These are phyloP conservation scores for Angomonas ambiguus DNA, from an alignment of 208 protist genomes.

Conservation along the genomic window DNA sequence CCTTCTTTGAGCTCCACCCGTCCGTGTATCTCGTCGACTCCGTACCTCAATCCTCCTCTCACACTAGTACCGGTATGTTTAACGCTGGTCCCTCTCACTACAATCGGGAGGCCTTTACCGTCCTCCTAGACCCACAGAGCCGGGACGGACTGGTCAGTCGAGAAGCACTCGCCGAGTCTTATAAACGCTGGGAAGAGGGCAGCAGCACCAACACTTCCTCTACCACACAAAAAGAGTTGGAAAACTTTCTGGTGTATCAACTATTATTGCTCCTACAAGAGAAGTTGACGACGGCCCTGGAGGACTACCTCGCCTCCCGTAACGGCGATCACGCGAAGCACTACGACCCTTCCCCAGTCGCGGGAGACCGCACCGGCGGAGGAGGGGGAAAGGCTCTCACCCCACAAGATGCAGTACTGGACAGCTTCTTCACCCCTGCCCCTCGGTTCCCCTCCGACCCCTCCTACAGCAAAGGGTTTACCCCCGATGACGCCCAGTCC, in stretches of 20 bases:
- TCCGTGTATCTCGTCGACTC: conserved; percentile 28
- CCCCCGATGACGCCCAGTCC: not conserved
- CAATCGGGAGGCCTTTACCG: not conserved
- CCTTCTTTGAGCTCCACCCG: conserved; percentile 21
- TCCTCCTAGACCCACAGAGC: not conserved
- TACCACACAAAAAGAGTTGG: not conserved
- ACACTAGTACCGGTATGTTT: no score
- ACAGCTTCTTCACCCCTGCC: no score
- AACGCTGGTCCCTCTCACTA: no score
- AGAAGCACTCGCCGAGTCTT: not conserved
- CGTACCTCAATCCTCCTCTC: no score
- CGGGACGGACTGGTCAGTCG: not conserved
- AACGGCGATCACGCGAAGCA: not conserved
- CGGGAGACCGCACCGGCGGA: no score
- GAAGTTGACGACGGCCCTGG: not conserved
- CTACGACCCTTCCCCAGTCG: no score
- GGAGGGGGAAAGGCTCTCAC: no score
- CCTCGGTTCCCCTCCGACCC: no score
- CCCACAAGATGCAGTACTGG: no score
- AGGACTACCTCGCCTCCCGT: not conserved
- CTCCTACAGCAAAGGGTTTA: no score
- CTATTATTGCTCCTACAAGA: not conserved
- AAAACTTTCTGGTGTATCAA: not conserved
- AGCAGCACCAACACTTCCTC: not conserved
- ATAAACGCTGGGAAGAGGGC: not conserved